These are phyloP conservation scores for Gossypium schwendimanii DNA, from an alignment of 441 rosid genomes.

Conservation along the genomic window DNA sequence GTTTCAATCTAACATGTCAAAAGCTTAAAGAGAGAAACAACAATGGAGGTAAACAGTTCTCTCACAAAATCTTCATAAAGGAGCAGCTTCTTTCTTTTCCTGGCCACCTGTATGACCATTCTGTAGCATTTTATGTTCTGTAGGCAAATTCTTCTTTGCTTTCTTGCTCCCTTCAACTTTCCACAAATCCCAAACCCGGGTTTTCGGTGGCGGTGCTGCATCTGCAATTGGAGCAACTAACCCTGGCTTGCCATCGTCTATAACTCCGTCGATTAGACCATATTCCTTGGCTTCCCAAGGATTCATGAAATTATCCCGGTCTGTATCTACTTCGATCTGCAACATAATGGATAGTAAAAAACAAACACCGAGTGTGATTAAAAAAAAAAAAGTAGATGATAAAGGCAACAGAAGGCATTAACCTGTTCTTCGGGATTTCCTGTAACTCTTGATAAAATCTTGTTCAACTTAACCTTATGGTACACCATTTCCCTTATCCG, in stretches of 20 bases:
- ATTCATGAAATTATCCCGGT: constrained; percentile 73
- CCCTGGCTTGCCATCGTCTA: constrained; percentile 85
- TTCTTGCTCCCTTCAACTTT: constrained; percentile 56
- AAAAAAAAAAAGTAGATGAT: constrained; percentile 1
- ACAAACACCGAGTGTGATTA: background rate
- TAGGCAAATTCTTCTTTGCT: constrained; percentile 48
- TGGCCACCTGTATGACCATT: constrained; percentile 25
- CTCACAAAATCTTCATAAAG: background rate
- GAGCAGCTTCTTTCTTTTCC: constrained; percentile 20
- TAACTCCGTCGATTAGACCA: constrained; percentile 68
- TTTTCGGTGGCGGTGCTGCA: constrained; percentile 61
- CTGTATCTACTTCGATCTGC: constrained; percentile 75
- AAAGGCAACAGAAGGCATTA: background rate
- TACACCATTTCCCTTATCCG: constrained; percentile 71
- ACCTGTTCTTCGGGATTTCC: constrained; percentile 72
- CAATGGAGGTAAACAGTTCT: background rate
- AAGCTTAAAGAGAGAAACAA: background rate
- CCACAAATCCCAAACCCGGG: constrained; percentile 64
- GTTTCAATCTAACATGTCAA: background rate
- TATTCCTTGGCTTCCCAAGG: constrained; percentile 90
- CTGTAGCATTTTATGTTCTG: constrained; percentile 44
- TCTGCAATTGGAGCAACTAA: constrained; percentile 64
- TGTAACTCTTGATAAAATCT: constrained; percentile 64
- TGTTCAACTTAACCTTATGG: constrained; percentile 68
- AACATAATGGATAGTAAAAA: background rate